Base-by-base conservation (phyloP, 1,284 basidiomycete genomes). In the Cutaneotrichosporon dermatis region DNA sequence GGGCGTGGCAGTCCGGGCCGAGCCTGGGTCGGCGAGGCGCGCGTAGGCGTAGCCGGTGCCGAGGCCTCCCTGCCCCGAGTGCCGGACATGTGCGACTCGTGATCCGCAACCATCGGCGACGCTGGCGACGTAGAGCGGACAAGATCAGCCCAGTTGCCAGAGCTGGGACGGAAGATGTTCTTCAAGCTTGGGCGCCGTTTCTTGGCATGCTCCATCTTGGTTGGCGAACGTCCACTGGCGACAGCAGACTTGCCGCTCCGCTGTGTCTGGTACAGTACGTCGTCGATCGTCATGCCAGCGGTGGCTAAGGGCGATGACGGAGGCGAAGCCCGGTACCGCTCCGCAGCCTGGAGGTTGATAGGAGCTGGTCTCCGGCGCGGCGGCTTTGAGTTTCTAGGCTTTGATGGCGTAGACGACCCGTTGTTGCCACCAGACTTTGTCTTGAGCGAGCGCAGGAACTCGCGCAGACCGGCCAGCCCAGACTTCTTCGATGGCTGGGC, bases 141-240 rank as follows among this genome's bases (percentile, higher is more conserved):
- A 4, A 76, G 62, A 35, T 74, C 74, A 15, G 65, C 63, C 74
- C 74, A 76, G 57, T 69, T 73, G 7, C 74, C 74, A 0, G 73
- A 75, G 34, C 64, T 62, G 0, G 67, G 66, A 2, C 73, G 66
- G 62, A 76, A 76, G 33, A 76, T 72, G 50, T 67, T 70, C 25
- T 66, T 60, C 16, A 76, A 56, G 35, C 61, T 69, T 0, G 73
- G 72, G 25, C 73, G 60, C 25, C 37, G 57, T 39, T 50, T 52
- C n/a, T 16, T 57, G 11, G 34, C 9, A 41, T 46, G 43, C 7
- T 9, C 11, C 49, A 55, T 48, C 44, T 15, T 39, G 54, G 36
- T 35, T 4, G 35, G 55, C 52, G 43, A 43, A 1, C 45, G 45
- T 10, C 15, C 15, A 44, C 43, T 44, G 16, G 8, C 11, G 10